A percentile compares a stretch with the other conserved stretches of the same genome.
These are phyloP conservation scores for Amaranthus tricolor DNA, from an alignment of 179 eudicot genomes.

Conservation along the genomic window DNA sequence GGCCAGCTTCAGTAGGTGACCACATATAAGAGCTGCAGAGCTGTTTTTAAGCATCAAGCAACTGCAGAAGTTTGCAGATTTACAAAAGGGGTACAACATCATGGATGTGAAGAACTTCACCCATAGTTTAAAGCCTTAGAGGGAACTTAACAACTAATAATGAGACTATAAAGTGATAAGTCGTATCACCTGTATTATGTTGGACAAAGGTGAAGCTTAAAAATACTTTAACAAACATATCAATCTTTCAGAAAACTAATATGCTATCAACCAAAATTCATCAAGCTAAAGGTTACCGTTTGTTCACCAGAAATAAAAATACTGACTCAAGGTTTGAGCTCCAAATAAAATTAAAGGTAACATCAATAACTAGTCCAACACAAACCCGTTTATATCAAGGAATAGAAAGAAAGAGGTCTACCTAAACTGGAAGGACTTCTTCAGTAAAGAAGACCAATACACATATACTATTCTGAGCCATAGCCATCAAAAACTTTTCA, in stretches of 20 bases:
- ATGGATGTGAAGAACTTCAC: neutral
- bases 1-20: neutral
- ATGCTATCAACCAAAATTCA: neutral
- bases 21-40: neutral
- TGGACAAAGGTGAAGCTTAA: neutral
- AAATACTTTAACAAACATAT: neutral
- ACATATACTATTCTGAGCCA: neutral
- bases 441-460: neutral
- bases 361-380: neutral
- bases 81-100: neutral
- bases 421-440: neutral
- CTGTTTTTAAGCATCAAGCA: neutral
- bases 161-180: neutral
- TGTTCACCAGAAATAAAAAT: constrained; percentile 1
- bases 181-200: neutral
- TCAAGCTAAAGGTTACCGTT: neutral
- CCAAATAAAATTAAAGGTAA: neutral
- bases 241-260: neutral
- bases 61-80: neutral
- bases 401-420: neutral
- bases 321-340: neutral
- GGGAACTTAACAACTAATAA: neutral
- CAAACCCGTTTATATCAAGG: neutral
- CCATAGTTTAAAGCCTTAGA: neutral
- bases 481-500: neutral